Conservation (phyloP, 352 stramenopile genomes). For the Phytophthora colocasiae region DNA sequence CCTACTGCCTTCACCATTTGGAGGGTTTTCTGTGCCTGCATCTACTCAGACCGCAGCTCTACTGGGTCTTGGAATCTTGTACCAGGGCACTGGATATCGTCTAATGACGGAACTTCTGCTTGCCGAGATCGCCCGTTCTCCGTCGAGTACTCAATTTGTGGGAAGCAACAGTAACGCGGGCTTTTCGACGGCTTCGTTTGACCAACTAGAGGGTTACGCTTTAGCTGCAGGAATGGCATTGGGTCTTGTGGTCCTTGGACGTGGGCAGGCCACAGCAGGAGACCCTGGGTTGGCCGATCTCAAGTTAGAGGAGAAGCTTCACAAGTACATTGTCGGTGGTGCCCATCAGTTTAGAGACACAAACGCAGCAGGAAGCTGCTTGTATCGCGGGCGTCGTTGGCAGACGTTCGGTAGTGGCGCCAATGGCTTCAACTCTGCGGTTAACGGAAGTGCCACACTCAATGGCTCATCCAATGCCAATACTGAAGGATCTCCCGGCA, state of each 20-base stretch:
- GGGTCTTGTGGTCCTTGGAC: slow-evolving; percentile 95
- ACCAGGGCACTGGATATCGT: slow-evolving; percentile 95
- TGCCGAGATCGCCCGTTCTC: slow-evolving; percentile 94
- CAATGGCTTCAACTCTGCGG: slow-evolving; percentile 19
- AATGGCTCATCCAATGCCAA: slow-evolving; percentile 35
- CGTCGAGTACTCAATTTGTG: slow-evolving; percentile 75
- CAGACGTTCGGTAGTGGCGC: slow-evolving; percentile 54
- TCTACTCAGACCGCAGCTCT: slow-evolving; percentile 96
- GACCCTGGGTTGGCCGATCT: slow-evolving; percentile 95
- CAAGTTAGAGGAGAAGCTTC: slow-evolving; percentile 96
- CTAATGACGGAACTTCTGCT: slow-evolving; percentile 98
- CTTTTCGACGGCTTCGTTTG: slow-evolving; percentile 64
- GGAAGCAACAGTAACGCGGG: slow-evolving; percentile 49
- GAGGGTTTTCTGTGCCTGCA: slow-evolving; percentile 95
- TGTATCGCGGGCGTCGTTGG: slow-evolving; percentile 79
- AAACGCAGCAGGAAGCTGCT: slow-evolving; percentile 57
- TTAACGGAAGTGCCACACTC: slow-evolving; percentile 24
- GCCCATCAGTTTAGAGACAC: slow-evolving; percentile 56
- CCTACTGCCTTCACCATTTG: slow-evolving; percentile 94
- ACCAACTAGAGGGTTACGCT: slow-evolving; percentile 95
- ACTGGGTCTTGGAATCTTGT: slow-evolving; percentile 95
- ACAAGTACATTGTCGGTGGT: slow-evolving; percentile 94
- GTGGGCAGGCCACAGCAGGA: slow-evolving; percentile 65
- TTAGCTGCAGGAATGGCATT: slow-evolving; percentile 94
- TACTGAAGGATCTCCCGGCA: slow-evolving; percentile 31